Evolutionary conservation across 768 basidiomycete species (phyloP).

Genomic region (Pleurotus tuber-regium): DNA sequence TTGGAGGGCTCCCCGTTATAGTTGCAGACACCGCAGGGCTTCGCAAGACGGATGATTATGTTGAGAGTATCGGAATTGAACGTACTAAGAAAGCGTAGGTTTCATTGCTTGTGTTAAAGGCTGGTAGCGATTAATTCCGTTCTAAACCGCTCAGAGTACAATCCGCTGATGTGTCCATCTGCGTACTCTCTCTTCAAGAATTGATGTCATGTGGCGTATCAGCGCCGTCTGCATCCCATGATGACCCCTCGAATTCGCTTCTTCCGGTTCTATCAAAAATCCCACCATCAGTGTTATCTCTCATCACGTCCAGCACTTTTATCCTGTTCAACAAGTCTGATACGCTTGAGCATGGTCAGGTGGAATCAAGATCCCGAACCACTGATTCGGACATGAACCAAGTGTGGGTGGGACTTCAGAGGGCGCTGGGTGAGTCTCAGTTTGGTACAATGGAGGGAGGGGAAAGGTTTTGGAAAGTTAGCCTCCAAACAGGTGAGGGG

Average conservation of each 20-base stretch:
- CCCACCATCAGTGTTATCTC: conserved; percentile 44
- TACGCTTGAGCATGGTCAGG: conserved; percentile 37
- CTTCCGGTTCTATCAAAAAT: conserved; percentile 22
- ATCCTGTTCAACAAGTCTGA: conserved; percentile 84
- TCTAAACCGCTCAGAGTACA: conserved; percentile 45
- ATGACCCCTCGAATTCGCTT: neutral
- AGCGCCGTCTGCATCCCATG: too few species aligned
- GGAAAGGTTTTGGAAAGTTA: conserved; percentile 52
- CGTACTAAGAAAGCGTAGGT: conserved; percentile 68
- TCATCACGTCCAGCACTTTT: conserved; percentile 57
- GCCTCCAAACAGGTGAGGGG: conserved; percentile 59
- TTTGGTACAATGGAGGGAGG: neutral
- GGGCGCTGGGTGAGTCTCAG: neutral
- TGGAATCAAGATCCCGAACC: too few species aligned
- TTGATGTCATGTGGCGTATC: conserved; percentile 17
- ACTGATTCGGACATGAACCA: neutral
- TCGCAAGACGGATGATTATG: conserved; percentile 60
- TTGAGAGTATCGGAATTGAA: conserved; percentile 81
- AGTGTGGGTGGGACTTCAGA: neutral
- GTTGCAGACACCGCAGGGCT: conserved; percentile 88
- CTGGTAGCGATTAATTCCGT: conserved; percentile 2
- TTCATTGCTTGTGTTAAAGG: neutral
- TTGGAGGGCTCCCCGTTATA: conserved; percentile 81
- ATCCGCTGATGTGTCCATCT: conserved; percentile 70
- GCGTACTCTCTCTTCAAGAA: conserved; percentile 73